A percentile compares a stretch with the other conserved stretches of the same genome.
Evolutionary conservation across 2,329 filamentous ascomycete genomes (phyloP).

Genomic region (Coniella vitis): DNA sequence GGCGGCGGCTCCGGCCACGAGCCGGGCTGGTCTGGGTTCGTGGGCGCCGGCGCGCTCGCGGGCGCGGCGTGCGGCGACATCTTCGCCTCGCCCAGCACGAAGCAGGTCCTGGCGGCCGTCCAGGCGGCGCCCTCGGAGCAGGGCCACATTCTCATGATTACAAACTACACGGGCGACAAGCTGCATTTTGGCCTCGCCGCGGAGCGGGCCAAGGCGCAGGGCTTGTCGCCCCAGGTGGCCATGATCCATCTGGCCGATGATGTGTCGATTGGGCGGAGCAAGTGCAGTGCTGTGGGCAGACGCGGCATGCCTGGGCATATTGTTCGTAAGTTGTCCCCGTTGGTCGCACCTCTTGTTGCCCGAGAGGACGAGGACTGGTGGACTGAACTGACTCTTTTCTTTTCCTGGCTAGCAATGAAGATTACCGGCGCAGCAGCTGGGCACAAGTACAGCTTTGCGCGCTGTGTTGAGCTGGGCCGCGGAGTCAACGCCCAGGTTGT

Average conservation of each 20-base stretch:
- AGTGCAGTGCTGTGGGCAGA: constrained; percentile 63
- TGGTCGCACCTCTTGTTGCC: neutral
- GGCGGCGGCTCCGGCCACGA: constrained; percentile 54
- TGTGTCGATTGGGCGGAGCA: constrained; percentile 59
- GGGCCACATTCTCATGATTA: constrained; percentile 64
- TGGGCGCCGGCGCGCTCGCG: constrained; percentile 57
- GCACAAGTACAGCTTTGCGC: constrained; percentile 44
- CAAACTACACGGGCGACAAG: constrained; percentile 69
- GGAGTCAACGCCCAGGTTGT: constrained; percentile 52
- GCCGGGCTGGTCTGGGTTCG: constrained; percentile 34
- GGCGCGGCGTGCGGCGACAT: constrained; percentile 68
- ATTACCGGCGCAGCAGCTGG: constrained; percentile 61
- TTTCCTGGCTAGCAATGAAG: constrained; percentile 55
- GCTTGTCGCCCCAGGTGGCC: constrained; percentile 55
- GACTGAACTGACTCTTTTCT: no score
- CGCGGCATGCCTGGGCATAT: constrained; percentile 63
- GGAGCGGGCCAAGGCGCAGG: constrained; percentile 60
- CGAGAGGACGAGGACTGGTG: no score
- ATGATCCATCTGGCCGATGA: constrained; percentile 71
- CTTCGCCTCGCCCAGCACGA: constrained; percentile 67
- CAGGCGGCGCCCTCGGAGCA: constrained; percentile 54
- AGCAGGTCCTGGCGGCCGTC: constrained; percentile 62
- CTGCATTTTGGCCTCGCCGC: constrained; percentile 70
- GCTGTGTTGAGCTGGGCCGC: constrained; percentile 52
- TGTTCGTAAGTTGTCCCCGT: constrained; percentile 40